These are phyloP conservation scores for Torulaspora indica DNA, from an alignment of 805 yeast genomes.

Conservation along the genomic window DNA sequence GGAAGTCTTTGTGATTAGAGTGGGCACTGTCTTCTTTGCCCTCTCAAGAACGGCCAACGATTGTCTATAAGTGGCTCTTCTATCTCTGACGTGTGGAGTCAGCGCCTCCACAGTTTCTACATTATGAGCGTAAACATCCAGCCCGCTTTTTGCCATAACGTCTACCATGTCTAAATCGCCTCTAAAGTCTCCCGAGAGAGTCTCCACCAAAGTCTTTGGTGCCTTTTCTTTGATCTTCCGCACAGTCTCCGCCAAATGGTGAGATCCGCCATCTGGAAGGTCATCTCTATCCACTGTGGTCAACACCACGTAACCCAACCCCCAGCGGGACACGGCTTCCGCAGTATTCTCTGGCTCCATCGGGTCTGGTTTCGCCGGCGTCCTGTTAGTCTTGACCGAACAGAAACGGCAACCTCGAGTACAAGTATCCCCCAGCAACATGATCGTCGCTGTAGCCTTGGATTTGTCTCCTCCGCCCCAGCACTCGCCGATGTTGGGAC, in stretches of 20 bases:
- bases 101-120: slow-evolving; percentile 92
- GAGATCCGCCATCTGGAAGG: slow-evolving; percentile 85
- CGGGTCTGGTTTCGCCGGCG: slow-evolving; percentile 87
- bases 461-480: slow-evolving; percentile 88
- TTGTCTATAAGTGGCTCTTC: slow-evolving; percentile 93
- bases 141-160: slow-evolving; percentile 74
- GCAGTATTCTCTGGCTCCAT: slow-evolving; percentile 97
- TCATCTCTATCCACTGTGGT: slow-evolving; percentile 98
- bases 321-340: slow-evolving; percentile 96
- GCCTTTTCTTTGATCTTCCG: slow-evolving; percentile 77
- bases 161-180: slow-evolving; percentile 82
- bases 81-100: slow-evolving; percentile 92
- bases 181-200: slow-evolving; percentile 89
- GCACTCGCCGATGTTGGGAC: slow-evolving; percentile 99
- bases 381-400: slow-evolving; percentile 87
- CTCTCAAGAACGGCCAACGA: slow-evolving; percentile 68
- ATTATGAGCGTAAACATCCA: slow-evolving; percentile 96
- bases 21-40: slow-evolving; percentile 75
- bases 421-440: slow-evolving; percentile 98
- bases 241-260: slow-evolving; percentile 87
- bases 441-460: slow-evolving; percentile 90
- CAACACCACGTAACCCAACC: slow-evolving; percentile 92
- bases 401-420: slow-evolving; percentile 99
- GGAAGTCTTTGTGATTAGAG: slow-evolving; percentile 85
- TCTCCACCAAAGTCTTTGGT: slow-evolving; percentile 88